Base-by-base conservation (phyloP, 2,329 filamentous ascomycete species). In the Alternaria arborescens region DNA sequence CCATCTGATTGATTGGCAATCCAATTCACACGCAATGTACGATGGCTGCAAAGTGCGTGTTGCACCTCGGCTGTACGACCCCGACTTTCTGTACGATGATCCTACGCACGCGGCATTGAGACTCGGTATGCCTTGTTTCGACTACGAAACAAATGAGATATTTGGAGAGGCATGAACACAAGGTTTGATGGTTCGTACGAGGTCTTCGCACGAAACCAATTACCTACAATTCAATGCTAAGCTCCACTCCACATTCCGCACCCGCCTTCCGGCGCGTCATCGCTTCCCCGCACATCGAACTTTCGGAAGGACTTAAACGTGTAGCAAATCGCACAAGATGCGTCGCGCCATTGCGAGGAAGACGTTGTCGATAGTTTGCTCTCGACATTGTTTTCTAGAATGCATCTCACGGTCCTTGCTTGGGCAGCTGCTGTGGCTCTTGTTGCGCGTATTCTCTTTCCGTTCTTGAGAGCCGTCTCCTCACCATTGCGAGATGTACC, bases 401-500 rank as follows among this genome's bases (percentile, higher is more conserved):
- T 63, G 61, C 61, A 63, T 50, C 22, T 52, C 18, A 22, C 18
- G 5, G n/a, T 58, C 8, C 12, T 61, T 34, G 34, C 22, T 20
- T 46, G 38, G 26, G 53, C 61, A 47, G 58, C 43, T 28, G 44
- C 28, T 16, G 50, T 55, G 20, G 44, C 58, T 10, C 16, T 61
- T 14, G 32, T 58, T 30, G 58, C 61, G 24, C 58, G 53, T 18
- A n/a, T 60, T 24, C 20, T 64, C 20, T 56, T 58, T 18, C 53
- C 48, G 8, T 41, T 66, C 38, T 7, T 64, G 18, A 54, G 42
- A 32, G 42, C 30, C 2, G 36, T 51, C 12, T 55, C 60, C 18
- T 62, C 60, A 2, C 62, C 67, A 5, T 40, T 65, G 3, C 55
- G 59, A 34, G 48, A 36, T 8, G 38, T 69, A 24, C 58, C 62